A percentile compares a stretch with the other conserved stretches of the same genome.
Conservation (phyloP, 2,329 filamentous ascomycete genomes). For the Scedosporium minutisporum region DNA sequence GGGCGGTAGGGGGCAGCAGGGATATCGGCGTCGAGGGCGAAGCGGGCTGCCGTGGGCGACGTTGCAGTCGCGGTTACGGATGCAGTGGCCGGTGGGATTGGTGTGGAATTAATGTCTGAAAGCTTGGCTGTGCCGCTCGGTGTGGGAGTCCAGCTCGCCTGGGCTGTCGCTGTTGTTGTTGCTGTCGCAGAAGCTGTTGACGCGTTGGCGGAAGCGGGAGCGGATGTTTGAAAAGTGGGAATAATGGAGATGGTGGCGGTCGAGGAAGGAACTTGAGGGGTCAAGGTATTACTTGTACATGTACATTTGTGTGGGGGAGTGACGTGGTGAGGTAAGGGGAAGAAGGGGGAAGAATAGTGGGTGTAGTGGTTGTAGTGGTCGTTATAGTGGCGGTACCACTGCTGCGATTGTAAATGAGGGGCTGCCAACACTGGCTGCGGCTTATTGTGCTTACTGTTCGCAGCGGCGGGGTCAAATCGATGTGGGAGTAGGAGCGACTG, state of each 20-base stretch:
- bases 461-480: background rate
- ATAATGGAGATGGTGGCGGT: background rate
- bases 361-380: background rate
- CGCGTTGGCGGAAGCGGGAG: background rate
- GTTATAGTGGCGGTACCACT: slow-evolving; percentile 4
- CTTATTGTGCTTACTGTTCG: background rate
- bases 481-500: background rate
- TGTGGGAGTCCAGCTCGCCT: background rate
- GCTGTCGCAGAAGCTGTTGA: background rate
- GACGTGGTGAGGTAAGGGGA: background rate
- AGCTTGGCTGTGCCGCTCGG: background rate
- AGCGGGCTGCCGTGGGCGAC: background rate
- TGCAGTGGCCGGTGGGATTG: background rate
- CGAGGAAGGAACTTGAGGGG: background rate
- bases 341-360: slow-evolving; percentile 3
- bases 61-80: background rate
- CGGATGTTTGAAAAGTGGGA: background rate
- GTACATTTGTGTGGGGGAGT: background rate
- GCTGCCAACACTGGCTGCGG: background rate
- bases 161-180: background rate
- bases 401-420: background rate
- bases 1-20: background rate
- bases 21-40: background rate
- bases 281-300: background rate
- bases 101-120: background rate